A percentile compares a stretch with the other conserved stretches of the same genome.
Evolutionary conservation across 2,329 filamentous ascomycete species (phyloP).

Genomic region (Colletotrichum higginsianum): DNA sequence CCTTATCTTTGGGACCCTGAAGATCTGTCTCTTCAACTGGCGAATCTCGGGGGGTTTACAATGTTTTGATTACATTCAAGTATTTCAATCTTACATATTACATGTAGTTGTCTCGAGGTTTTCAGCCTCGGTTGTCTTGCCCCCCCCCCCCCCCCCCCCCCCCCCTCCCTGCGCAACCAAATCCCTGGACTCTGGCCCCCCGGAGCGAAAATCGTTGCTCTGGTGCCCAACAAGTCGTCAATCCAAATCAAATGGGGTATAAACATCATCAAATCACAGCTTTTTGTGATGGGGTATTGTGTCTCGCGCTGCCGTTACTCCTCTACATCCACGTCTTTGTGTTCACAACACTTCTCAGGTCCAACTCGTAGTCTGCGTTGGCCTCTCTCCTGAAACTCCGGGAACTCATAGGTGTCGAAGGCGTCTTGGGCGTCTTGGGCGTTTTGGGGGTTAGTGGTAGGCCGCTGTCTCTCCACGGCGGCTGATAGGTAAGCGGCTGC

Average conservation of each 20-base stretch:
- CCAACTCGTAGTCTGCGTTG: constrained; percentile 26
- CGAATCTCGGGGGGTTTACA: no score
- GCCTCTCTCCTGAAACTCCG: constrained; percentile 13
- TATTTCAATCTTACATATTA: no score
- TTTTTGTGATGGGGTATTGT: not conserved
- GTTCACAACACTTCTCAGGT: constrained; percentile 14
- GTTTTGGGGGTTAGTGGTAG: not conserved
- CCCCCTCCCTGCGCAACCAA: no score
- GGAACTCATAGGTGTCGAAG: constrained; percentile 6
- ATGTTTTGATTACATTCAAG: no score
- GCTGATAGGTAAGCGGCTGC: constrained; percentile 1
- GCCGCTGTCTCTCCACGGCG: constrained; percentile 17
- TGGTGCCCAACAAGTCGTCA: no score
- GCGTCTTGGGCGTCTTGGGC: constrained; percentile 9
- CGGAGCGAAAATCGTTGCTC: no score
- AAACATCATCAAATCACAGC: not conserved
- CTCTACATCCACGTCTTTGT: constrained; percentile 31
- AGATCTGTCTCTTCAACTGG: not conserved
- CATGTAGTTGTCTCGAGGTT: no score
- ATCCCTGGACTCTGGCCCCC: no score
- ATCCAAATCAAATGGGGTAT: not conserved
- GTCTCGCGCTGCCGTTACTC: no score
- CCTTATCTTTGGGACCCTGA: not conserved
- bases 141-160: no score
- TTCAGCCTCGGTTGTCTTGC: no score